Conservation (phyloP, 192 early-diverging fungal species). For the Funneliformis mosseae region DNA sequence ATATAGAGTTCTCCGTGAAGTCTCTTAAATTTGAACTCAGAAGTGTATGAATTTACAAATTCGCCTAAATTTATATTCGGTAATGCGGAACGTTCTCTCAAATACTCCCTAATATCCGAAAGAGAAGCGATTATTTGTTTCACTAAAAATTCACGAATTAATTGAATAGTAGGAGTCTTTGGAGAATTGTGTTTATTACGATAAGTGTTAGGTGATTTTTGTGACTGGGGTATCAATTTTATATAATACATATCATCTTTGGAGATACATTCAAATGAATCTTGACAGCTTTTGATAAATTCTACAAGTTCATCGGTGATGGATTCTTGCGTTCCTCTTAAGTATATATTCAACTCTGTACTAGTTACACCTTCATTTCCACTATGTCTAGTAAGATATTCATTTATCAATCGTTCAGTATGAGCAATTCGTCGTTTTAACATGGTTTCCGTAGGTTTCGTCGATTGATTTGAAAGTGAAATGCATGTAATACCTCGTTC, state of each 20-base stretch:
- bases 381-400: neutral
- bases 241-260: neutral
- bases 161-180: neutral
- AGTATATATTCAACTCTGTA: neutral
- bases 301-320: slow-evolving; percentile 1
- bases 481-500: neutral
- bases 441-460: neutral
- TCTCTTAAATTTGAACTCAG: neutral
- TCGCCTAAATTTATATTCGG: neutral
- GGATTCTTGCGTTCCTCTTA: neutral
- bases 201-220: neutral
- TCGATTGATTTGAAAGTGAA: neutral
- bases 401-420: slow-evolving; percentile 3
- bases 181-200: neutral
- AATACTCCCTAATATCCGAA: neutral
- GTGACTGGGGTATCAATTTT: neutral
- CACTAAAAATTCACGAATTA: neutral
- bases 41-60: neutral
- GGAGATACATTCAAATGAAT: slow-evolving; percentile 10
- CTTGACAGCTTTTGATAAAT: neutral
- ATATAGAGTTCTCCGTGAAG: neutral
- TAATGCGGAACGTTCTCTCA: neutral
- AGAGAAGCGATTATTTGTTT: neutral
- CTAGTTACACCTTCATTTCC: neutral
- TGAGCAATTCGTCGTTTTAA: slow-evolving; percentile 3